Evolutionary conservation across 148 eudicot genomes (phyloP).

Genomic region (Vaccinium myrtillus): DNA sequence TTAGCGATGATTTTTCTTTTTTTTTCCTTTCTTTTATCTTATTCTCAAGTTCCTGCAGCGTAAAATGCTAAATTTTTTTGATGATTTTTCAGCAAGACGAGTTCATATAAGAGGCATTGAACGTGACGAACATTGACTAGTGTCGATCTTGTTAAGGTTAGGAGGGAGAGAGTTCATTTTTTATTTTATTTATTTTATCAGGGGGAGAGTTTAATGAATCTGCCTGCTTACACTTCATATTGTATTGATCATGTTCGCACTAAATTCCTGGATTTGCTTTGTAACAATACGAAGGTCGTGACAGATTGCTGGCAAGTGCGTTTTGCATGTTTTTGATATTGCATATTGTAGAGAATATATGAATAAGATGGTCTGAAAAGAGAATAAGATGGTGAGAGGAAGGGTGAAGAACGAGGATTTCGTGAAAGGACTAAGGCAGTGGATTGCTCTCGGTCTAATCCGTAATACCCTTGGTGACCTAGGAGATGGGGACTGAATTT

Average conservation of each 20-base stretch:
- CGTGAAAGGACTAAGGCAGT: too few relatives aligned
- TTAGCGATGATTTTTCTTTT: background rate
- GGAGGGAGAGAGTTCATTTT: background rate
- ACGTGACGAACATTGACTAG: background rate
- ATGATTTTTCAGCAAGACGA: background rate
- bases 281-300: background rate
- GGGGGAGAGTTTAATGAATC: background rate
- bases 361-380: too few relatives aligned
- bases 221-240: background rate
- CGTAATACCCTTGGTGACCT: too few relatives aligned
- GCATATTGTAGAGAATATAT: too few relatives aligned
- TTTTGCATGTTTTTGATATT: too few relatives aligned
- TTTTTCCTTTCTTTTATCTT: background rate
- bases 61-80: background rate
- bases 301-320: too few relatives aligned
- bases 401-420: too few relatives aligned
- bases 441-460: too few relatives aligned
- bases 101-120: background rate
- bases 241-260: background rate
- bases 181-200: background rate
- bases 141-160: background rate
- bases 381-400: too few relatives aligned
- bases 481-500: too few relatives aligned
- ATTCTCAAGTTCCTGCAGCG: background rate
- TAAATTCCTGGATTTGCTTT: background rate